These are phyloP conservation scores for Lodderomyces pseudojiufengensis DNA, from an alignment of 1,139 yeast species.

Conservation along the genomic window DNA sequence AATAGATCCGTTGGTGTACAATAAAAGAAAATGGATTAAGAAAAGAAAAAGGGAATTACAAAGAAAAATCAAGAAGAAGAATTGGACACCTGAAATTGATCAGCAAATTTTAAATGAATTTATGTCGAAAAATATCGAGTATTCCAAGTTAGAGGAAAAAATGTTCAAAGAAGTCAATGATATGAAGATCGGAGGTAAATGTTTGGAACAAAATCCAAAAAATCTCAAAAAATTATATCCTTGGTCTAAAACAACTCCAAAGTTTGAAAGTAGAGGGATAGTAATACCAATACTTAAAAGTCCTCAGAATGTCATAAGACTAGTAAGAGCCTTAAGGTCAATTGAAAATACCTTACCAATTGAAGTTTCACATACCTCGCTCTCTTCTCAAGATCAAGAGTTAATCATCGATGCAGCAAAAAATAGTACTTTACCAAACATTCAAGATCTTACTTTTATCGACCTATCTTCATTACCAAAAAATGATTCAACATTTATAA, in stretches of 20 bases:
- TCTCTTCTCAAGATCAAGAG: slow-evolving; percentile 18
- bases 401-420: slow-evolving; percentile 20
- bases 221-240: slow-evolving; percentile 19
- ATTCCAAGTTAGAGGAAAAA: slow-evolving; percentile 22
- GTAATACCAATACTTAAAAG: slow-evolving; percentile 29
- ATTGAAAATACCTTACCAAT: slow-evolving; percentile 29
- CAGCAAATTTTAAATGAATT: slow-evolving; percentile 13
- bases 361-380: slow-evolving; percentile 19
- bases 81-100: slow-evolving; percentile 11
- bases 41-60: slow-evolving; percentile 14
- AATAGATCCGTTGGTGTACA: slow-evolving; percentile 22
- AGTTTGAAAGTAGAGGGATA: slow-evolving; percentile 28
- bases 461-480: slow-evolving; percentile 1
- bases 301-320: slow-evolving; percentile 19
- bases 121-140: slow-evolving; percentile 11
- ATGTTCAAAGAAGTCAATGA: slow-evolving; percentile 23
- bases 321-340: slow-evolving; percentile 26
- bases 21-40: slow-evolving; percentile 26
- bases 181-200: slow-evolving; percentile 30
- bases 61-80: slow-evolving; percentile 14
- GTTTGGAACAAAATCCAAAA: slow-evolving; percentile 15
- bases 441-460: slow-evolving; percentile 8
- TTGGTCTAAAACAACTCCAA: slow-evolving; percentile 15
- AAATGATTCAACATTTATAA: neutral
- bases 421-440: slow-evolving; percentile 12